Evolutionary conservation across 257 asterid genomes (phyloP).

Genomic region (Sherardia arvensis): DNA sequence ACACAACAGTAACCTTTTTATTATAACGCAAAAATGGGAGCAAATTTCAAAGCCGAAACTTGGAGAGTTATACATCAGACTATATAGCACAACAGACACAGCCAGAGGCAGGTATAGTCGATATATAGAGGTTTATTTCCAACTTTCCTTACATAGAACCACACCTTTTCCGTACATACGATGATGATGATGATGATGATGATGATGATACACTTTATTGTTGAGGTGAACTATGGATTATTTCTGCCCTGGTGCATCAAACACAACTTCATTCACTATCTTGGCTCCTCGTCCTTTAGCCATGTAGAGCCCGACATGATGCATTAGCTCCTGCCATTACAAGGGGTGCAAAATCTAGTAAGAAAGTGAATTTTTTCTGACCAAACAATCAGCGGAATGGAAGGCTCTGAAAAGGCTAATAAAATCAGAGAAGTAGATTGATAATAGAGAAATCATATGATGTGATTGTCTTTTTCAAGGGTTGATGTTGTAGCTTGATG

Average conservation of each 20-base stretch:
- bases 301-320: conserved; percentile 76
- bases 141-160: background rate
- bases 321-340: conserved; percentile 55
- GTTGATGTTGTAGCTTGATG: background rate
- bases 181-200: background rate
- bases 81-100: background rate
- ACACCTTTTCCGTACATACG: conserved; percentile 3
- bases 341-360: conserved; percentile 7
- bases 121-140: background rate
- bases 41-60: too few species aligned
- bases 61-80: background rate
- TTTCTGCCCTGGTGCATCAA: conserved; percentile 18
- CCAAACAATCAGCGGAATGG: background rate
- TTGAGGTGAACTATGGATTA: background rate
- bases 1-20: background rate
- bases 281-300: conserved; percentile 88
- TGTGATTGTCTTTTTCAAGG: background rate
- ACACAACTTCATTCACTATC: conserved; percentile 53
- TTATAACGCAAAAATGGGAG: too few species aligned
- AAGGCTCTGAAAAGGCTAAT: background rate
- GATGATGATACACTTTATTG: too few species aligned
- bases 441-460: background rate
- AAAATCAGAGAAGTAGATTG: background rate
- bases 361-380: background rate
- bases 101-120: background rate